Percentiles rank a stretch among this genome's conserved stretches.
phyloP scores from a whole-genome alignment of 805 yeast species.

The Metschnikowia dekortorum region DNA sequence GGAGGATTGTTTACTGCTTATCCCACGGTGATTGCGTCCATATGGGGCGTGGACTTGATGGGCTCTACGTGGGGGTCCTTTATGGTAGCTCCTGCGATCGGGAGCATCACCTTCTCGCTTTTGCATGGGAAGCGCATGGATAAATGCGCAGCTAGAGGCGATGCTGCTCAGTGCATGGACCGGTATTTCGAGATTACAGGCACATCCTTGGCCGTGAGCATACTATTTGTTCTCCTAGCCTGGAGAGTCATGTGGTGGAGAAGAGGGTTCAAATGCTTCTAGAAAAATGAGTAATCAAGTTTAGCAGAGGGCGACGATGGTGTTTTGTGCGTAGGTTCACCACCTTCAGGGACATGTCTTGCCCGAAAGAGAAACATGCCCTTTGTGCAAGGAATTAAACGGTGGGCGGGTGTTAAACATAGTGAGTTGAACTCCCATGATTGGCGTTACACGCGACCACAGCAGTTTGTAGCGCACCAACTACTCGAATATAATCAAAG shows the following conservation, averaged over 20 bases:
- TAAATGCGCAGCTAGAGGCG: conserved; percentile 21
- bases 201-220: conserved; percentile 22
- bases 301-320: too few relatives aligned
- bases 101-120: conserved; percentile 64
- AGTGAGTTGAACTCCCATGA: too few relatives aligned
- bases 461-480: too few relatives aligned
- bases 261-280: conserved; percentile 26
- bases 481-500: too few relatives aligned
- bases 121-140: conserved; percentile 66
- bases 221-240: conserved; percentile 19
- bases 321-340: too few relatives aligned
- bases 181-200: conserved; percentile 27
- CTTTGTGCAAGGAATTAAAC: too few relatives aligned
- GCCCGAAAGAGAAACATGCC: too few relatives aligned
- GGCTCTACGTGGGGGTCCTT: conserved; percentile 93
- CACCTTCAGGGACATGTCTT: too few relatives aligned
- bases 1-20: conserved; percentile 83
- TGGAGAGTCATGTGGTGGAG: conserved; percentile 31
- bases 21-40: conserved; percentile 77
- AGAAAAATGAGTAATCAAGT: not conserved
- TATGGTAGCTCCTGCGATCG: conserved; percentile 84
- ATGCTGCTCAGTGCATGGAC: conserved; percentile 19
- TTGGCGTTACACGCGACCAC: too few relatives aligned
- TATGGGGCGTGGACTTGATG: conserved; percentile 84
- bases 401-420: too few relatives aligned